Conservation (phyloP, 768 basidiomycete species). For the Russula griseocarnosa region DNA sequence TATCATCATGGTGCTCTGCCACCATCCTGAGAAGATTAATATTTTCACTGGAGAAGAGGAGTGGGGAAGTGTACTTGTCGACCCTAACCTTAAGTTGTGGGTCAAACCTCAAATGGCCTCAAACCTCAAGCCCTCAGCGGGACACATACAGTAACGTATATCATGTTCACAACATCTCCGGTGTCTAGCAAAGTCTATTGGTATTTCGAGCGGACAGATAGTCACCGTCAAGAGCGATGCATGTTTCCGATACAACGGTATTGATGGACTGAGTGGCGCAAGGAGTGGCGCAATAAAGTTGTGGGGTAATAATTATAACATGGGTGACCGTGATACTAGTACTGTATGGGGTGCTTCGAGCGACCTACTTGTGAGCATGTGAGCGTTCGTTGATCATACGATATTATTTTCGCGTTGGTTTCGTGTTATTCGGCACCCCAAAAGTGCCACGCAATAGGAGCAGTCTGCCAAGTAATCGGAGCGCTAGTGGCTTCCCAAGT, state of each 20-base stretch:
- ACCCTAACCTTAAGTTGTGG: constrained; percentile 1
- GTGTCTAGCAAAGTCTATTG: neutral
- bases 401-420: neutral
- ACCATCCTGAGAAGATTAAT: neutral
- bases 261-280: neutral
- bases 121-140: too few species aligned
- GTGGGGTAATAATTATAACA: neutral
- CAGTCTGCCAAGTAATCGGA: neutral
- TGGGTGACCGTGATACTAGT: neutral
- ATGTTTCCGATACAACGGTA: too few species aligned
- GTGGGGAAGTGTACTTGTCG: too few species aligned
- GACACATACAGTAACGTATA: too few species aligned
- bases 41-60: too few species aligned
- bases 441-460: constrained; percentile 14
- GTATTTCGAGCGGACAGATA: neutral
- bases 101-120: too few species aligned
- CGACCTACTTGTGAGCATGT: neutral
- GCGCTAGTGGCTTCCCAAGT: neutral
- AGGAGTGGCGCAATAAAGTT: neutral
- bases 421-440: neutral
- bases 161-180: neutral
- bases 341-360: neutral
- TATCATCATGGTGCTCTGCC: constrained; percentile 2
- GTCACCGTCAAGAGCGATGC: too few species aligned
- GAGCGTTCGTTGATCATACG: neutral